Conservation (phyloP, 805 yeast species). For the Pichia insulana region DNA sequence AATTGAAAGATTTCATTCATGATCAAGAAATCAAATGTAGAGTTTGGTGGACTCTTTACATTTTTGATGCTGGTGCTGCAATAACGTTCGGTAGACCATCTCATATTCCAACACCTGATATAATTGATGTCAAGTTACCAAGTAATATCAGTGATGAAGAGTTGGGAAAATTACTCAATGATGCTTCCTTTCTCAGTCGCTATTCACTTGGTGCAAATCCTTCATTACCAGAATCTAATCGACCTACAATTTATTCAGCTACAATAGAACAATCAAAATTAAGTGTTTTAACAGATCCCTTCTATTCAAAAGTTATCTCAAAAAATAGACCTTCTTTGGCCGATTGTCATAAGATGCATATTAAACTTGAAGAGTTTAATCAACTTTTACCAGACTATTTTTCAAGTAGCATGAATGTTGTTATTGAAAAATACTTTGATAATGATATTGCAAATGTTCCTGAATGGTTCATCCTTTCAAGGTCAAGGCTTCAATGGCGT, state of each 20-base stretch:
- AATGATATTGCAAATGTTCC: slow-evolving; percentile 24
- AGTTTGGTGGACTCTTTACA: slow-evolving; percentile 61
- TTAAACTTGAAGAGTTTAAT: slow-evolving; percentile 33
- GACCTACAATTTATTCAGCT: slow-evolving; percentile 53
- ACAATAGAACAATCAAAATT: slow-evolving; percentile 46
- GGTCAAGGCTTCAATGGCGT: slow-evolving; percentile 51
- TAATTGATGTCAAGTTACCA: slow-evolving; percentile 43
- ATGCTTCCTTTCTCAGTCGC: slow-evolving; percentile 10
- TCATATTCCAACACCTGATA: slow-evolving; percentile 37
- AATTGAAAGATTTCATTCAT: slow-evolving; percentile 29
- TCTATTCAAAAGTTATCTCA: slow-evolving; percentile 40
- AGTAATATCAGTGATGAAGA: slow-evolving; percentile 41
- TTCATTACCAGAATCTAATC: slow-evolving; percentile 21
- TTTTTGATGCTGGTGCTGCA: slow-evolving; percentile 56
- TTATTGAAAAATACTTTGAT: slow-evolving; percentile 17
- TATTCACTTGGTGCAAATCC: slow-evolving; percentile 8
- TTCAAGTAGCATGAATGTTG: slow-evolving; percentile 30
- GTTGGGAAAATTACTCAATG: slow-evolving; percentile 23
- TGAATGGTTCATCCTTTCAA: slow-evolving; percentile 46
- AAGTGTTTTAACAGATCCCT: slow-evolving; percentile 38
- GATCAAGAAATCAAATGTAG: slow-evolving; percentile 50
- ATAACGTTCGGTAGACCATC: slow-evolving; percentile 60
- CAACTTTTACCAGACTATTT: slow-evolving; percentile 38
- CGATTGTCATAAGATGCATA: slow-evolving; percentile 43
- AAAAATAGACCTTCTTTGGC: slow-evolving; percentile 39